Base-by-base conservation (phyloP, 2,329 filamentous ascomycete species). In the Verticillium dahliae region DNA sequence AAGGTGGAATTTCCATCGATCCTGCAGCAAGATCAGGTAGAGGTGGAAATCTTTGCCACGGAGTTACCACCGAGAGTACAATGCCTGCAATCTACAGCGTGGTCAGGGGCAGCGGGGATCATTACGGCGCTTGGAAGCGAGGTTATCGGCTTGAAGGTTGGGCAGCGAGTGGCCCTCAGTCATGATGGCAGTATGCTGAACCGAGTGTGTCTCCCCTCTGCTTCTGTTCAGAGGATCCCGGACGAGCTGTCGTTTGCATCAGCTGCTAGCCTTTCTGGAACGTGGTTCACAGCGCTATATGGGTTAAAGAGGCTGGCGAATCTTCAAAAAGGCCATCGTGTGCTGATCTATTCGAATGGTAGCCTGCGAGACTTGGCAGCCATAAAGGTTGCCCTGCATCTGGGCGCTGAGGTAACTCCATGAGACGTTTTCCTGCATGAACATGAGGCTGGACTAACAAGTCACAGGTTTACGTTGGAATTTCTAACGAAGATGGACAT, bases 291-390 rank as follows among this genome's bases (percentile, higher is more conserved):
- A 4, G 18, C 59, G 0, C 35, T 61, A 7, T 65, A 71, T 41
- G 63, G 63, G 4, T 63, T 76, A 1, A 57, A 67, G 15, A 35
- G 70, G 11, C n/a, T 70, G n/a, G 73, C 66, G 6, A 61, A 67
- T 4, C 61, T 75, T 7, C 58, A 62, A 13, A 62, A 61, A 2
- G 69, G 68, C 6, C 60, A 69, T 31, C 60, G 35, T 4, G 56
- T 70, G 34, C 60, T 70, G n/a, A 64, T 70, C 7, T 66, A 70
- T 39, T 61, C 66, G 1, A 69, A 62, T n/a, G 61, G 66, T 5
- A 67, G 65, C 39, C 65, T 58, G 14, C 62, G 67, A 11, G 69
- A 69, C 4, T 61, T 65, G 37, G 65, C 64, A 1, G 61, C 64
- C 14, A 67, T 69, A 50, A 45, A 13, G 4, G 9, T 52, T 52